Evolutionary conservation across 75 land plant genomes (phyloP), one percentile per base, ranked within the genome.

Genomic region (Larix kaempferi): DNA sequence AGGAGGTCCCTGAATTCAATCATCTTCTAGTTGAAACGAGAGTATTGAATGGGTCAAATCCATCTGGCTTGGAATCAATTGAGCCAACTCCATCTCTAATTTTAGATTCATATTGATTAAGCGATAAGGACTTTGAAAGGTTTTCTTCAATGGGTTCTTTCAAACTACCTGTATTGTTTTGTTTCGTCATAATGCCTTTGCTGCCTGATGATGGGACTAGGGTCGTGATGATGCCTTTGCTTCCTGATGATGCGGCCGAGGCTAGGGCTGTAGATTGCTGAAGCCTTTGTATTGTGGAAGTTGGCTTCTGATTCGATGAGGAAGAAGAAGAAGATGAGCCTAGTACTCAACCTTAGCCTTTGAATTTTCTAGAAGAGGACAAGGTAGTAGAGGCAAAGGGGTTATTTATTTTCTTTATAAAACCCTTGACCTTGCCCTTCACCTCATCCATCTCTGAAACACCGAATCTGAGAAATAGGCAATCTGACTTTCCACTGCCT

Each of bases 371-470:
- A 56, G 89, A 81, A 23, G 88, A 84, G 16, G 77, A 10, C 8
- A 14, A 74, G 56, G 94, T 86, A n/a, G n/a, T n/a, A 12, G 88
- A 81, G 35, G 87, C 79, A 81, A 88, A 92, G 5, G 94, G 92
- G 66, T 84, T 88, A 76, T 85, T 90, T 78, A 95, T 80, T 78
- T 93, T 95, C 88, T 95, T 95, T 86, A 93, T 84, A 56, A 95
- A 79, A 0, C 81, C 93, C 59, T 95, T 95, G 69, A 87, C 59
- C 82, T 94, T 90, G 81, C 84, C 92, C 83, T 90, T 94, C 59
- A 91, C 77, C 1, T 95, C 95, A 49, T 84, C 94, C 97, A 94
- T 94, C 19, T 74, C 75, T 25, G 11, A 11, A 49, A 10, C 54
- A 2, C 54, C 54, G 12, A 11, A 11, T 49, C 54, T 7, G 52